Conservation (phyloP, 371 early-diverging fungal species). For the Haplosporangium sp. region DNA sequence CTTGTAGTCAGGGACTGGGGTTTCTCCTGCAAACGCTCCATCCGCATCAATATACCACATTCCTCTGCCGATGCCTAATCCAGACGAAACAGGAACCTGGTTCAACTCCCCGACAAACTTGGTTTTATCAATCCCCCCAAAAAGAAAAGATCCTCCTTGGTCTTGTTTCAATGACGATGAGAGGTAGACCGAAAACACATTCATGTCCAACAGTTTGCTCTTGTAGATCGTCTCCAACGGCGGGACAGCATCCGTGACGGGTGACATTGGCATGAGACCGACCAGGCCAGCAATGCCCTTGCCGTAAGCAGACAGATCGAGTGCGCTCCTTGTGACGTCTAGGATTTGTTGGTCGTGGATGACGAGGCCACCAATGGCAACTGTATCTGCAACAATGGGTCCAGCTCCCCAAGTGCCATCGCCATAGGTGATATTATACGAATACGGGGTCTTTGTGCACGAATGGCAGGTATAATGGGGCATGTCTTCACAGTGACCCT, state of each 20-base stretch:
- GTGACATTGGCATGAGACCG: conserved; percentile 50
- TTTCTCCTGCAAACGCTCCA: conserved; percentile 11
- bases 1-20: conserved; percentile 27
- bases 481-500: conserved; percentile 48
- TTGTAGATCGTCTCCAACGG: conserved; percentile 42
- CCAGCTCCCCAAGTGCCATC: conserved; percentile 55
- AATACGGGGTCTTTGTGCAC: conserved; percentile 42
- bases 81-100: conserved; percentile 35
- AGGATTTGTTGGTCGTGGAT: conserved; percentile 48
- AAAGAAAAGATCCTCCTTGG: conserved; percentile 50
- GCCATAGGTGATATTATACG: conserved; percentile 54
- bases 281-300: conserved; percentile 41
- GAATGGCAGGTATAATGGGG: conserved; percentile 42
- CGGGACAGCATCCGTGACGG: conserved; percentile 37
- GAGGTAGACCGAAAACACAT: conserved; percentile 54
- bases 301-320: conserved; percentile 46
- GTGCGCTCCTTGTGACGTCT: conserved; percentile 42
- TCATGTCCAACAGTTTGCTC: conserved; percentile 46
- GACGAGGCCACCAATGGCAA: conserved; percentile 46
- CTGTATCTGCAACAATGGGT: conserved; percentile 48
- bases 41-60: conserved; percentile 54
- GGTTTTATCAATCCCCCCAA: conserved; percentile 49
- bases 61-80: conserved; percentile 14
- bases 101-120: conserved; percentile 37
- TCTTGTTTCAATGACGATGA: conserved; percentile 10